Conservation (phyloP, 805 yeast genomes). For the Kazachstania viticola region DNA sequence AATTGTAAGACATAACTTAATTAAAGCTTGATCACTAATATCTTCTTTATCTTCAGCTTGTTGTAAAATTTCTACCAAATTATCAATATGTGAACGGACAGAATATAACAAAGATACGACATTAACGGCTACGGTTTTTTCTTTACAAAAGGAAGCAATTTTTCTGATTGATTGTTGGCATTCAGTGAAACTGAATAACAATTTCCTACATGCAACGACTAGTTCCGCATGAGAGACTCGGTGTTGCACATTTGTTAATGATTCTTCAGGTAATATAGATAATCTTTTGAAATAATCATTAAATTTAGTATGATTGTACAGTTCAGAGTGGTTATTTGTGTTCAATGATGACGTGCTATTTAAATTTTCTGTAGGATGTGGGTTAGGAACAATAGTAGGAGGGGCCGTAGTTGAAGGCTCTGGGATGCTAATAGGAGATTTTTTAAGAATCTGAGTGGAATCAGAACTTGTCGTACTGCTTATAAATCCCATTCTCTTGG, state of each 20-base stretch:
- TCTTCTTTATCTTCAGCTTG: constrained; percentile 33
- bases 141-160: constrained; percentile 46
- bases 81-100: constrained; percentile 44
- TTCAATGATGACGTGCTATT: neutral
- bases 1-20: constrained; percentile 28
- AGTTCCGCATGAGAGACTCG: constrained; percentile 24
- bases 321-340: constrained; percentile 7
- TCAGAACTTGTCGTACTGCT: constrained; percentile 2
- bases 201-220: constrained; percentile 38
- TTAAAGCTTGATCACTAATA: constrained; percentile 27
- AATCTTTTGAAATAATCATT: constrained; percentile 56
- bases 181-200: constrained; percentile 52
- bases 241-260: constrained; percentile 14
- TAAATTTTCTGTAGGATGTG: neutral
- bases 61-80: constrained; percentile 46
- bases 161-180: constrained; percentile 48
- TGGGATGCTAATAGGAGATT: neutral
- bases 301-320: constrained; percentile 31
- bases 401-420: neutral
- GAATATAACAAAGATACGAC: constrained; percentile 40
- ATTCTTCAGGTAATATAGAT: constrained; percentile 49
- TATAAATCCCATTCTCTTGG: constrained; percentile 67
- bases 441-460: neutral
- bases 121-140: constrained; percentile 41
- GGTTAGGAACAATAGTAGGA: neutral